These are phyloP conservation scores for Suhomyces anneliseae DNA, from an alignment of 1,139 yeast species.

Conservation along the genomic window DNA sequence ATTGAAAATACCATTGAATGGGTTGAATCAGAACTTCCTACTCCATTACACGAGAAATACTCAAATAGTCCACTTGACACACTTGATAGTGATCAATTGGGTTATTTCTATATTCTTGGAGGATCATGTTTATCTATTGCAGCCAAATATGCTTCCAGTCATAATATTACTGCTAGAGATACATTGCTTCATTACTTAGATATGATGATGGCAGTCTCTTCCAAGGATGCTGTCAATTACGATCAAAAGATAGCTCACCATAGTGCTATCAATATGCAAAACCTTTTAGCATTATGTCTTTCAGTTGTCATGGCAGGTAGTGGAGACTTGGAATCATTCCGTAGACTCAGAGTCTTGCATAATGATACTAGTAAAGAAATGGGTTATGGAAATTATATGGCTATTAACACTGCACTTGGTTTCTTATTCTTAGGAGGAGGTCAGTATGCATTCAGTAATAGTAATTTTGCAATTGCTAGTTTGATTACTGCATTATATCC, in stretches of 20 bases:
- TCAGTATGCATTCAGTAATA: constrained; percentile 72
- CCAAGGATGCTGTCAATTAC: constrained; percentile 47
- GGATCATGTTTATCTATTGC: constrained; percentile 80
- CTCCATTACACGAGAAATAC: constrained; percentile 33
- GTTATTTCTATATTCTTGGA: constrained; percentile 66
- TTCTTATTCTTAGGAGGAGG: constrained; percentile 90
- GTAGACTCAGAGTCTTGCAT: constrained; percentile 71
- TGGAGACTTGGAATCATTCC: constrained; percentile 78
- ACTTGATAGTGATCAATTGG: constrained; percentile 63
- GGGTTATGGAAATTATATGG: constrained; percentile 74
- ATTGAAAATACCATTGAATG: constrained; percentile 57
- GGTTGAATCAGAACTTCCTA: constrained; percentile 61
- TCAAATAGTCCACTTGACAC: constrained; percentile 20
- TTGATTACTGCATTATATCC: constrained; percentile 76
- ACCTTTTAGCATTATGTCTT: constrained; percentile 60
- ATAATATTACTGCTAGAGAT: constrained; percentile 53
- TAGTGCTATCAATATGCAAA: constrained; percentile 58
- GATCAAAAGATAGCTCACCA: constrained; percentile 62
- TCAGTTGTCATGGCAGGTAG: constrained; percentile 87
- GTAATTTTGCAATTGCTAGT: constrained; percentile 70
- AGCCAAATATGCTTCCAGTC: constrained; percentile 72
- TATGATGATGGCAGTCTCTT: constrained; percentile 53
- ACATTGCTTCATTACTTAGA: constrained; percentile 66
- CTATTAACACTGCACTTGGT: constrained; percentile 82
- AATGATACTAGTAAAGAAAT: constrained; percentile 50